Conservation (phyloP, 495 filamentous ascomycete genomes). For the Aspergillus heteromorphus region DNA sequence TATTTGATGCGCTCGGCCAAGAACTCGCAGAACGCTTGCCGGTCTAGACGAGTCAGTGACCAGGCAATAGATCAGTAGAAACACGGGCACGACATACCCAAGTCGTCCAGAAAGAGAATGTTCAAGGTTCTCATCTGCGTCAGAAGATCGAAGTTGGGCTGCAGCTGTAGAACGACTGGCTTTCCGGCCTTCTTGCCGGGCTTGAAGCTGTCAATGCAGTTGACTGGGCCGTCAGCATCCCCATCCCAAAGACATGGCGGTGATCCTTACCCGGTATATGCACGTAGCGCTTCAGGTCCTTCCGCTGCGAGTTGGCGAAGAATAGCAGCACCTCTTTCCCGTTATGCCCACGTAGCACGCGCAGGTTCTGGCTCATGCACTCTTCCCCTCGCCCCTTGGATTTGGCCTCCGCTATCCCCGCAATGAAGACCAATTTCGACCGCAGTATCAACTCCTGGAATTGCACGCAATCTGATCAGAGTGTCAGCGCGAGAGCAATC, state of each 20-base stretch:
- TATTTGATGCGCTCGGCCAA: constrained; percentile 4
- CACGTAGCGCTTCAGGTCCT: constrained; percentile 39
- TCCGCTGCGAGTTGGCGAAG: constrained; percentile 44
- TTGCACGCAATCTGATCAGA: constrained; percentile 29
- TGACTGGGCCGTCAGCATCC: constrained; percentile 22
- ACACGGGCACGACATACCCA: constrained; percentile 27
- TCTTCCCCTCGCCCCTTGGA: constrained; percentile 46
- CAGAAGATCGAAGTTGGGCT: constrained; percentile 42
- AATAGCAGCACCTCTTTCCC: constrained; percentile 35
- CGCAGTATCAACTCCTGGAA: constrained; percentile 42
- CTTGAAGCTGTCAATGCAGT: constrained; percentile 36
- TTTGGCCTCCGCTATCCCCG: constrained; percentile 42
- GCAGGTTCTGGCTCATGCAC: constrained; percentile 46
- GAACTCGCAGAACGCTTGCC: constrained; percentile 16
- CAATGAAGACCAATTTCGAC: constrained; percentile 38
- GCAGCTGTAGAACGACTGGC: constrained; percentile 34
- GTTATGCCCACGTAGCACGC: constrained; percentile 35
- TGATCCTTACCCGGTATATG: constrained; percentile 35
- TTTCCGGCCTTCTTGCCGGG: constrained; percentile 38
- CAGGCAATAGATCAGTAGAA: background rate
- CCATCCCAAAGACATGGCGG: background rate
- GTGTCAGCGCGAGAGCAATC: background rate
- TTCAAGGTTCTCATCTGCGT: constrained; percentile 37
- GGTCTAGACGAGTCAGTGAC: constrained; percentile 21
- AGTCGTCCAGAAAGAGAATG: constrained; percentile 38